A percentile compares a stretch with the other conserved stretches of the same genome.
These are phyloP conservation scores for Trypanosoma theileri DNA, from an alignment of 208 protist species.

Conservation along the genomic window DNA sequence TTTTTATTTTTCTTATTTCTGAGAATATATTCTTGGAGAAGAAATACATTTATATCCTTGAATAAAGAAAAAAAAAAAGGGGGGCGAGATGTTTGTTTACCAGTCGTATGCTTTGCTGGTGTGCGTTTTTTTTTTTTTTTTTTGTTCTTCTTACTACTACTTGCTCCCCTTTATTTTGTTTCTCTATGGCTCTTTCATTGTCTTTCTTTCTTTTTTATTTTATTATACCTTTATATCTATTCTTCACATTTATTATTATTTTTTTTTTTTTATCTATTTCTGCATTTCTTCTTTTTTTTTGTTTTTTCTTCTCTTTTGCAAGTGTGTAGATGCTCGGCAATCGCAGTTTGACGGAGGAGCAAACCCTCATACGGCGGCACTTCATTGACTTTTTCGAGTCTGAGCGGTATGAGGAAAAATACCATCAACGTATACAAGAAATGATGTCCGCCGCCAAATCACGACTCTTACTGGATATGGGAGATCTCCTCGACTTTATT, in stretches of 20 bases:
- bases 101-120: not conserved
- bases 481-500: slow-evolving; percentile 89
- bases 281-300: too few species aligned
- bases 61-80: not conserved
- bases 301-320: too few species aligned
- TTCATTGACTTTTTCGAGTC: slow-evolving; percentile 91
- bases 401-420: slow-evolving; percentile 85
- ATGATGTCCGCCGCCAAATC: slow-evolving; percentile 84
- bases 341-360: slow-evolving; percentile 84
- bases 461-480: slow-evolving; percentile 90
- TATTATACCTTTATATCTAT: too few species aligned
- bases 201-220: not conserved
- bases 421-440: slow-evolving; percentile 68
- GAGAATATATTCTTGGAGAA: not conserved
- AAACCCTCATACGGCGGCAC: slow-evolving; percentile 83
- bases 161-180: not conserved
- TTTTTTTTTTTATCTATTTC: too few species aligned
- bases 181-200: not conserved
- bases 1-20: not conserved
- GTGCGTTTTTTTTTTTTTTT: slow-evolving; percentile 1
- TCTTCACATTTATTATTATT: too few species aligned
- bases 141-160: not conserved
- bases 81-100: too few species aligned
- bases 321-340: slow-evolving; percentile 51
- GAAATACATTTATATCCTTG: not conserved